Percentiles rank a stretch among this genome's conserved stretches.
These are phyloP conservation scores for Turnera subulata DNA, from an alignment of 345 rosid species.

Conservation along the genomic window DNA sequence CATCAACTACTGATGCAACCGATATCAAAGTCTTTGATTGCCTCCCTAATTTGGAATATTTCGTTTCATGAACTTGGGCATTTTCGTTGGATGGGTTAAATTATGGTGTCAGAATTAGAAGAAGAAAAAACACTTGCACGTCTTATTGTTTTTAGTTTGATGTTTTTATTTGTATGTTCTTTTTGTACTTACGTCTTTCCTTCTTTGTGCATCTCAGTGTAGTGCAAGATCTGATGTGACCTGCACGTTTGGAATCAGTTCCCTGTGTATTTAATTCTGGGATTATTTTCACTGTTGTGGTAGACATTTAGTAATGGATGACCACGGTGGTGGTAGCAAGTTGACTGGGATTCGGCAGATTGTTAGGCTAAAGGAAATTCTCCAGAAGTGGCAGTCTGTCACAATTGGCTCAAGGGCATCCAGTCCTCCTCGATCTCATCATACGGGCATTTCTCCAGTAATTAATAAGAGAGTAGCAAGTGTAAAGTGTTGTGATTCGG, in stretches of 20 bases:
- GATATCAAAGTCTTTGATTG: neutral
- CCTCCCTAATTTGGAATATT: neutral
- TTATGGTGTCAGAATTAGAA: too few relatives aligned
- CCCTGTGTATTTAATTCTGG: conserved; percentile 19
- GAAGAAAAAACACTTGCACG: too few relatives aligned
- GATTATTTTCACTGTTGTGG: conserved; percentile 20
- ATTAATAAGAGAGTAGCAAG: conserved; percentile 50
- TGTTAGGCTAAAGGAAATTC: conserved; percentile 70
- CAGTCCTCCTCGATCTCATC: conserved; percentile 15
- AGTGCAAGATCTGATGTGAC: conserved; percentile 39
- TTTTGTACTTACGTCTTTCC: too few relatives aligned
- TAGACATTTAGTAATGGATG: conserved; percentile 52
- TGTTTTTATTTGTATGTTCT: neutral
- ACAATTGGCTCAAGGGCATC: conserved; percentile 44
- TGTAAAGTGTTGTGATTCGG: conserved; percentile 55
- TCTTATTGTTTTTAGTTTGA: too few relatives aligned
- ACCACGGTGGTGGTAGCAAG: conserved; percentile 47
- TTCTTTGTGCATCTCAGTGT: conserved; percentile 9
- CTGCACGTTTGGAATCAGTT: conserved; percentile 26
- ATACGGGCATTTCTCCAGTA: conserved; percentile 35
- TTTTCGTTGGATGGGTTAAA: neutral
- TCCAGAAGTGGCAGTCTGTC: conserved; percentile 90
- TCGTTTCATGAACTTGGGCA: neutral
- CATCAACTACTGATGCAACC: too few relatives aligned
- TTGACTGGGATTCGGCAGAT: conserved; percentile 77